These are phyloP conservation scores for Leccinum incarnatum DNA, from an alignment of 768 basidiomycete genomes.

Conservation along the genomic window DNA sequence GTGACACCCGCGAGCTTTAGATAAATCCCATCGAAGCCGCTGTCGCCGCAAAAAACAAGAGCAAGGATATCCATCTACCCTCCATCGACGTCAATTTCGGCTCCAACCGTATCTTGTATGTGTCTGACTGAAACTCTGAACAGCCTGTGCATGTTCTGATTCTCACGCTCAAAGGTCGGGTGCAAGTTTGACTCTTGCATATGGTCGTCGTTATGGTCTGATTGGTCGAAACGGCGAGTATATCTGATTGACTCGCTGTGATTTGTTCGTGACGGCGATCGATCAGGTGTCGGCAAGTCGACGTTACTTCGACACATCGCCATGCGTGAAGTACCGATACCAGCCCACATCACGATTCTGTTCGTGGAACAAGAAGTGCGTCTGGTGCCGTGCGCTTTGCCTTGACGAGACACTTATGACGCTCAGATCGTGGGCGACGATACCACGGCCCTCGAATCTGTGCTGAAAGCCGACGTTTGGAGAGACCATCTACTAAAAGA, in stretches of 20 bases:
- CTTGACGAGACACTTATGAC: not conserved
- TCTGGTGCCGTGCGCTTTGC: not conserved
- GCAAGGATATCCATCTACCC: constrained; percentile 93
- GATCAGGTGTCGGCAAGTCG: constrained; percentile 88
- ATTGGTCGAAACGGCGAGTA: constrained; percentile 79
- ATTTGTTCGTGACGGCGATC: not conserved
- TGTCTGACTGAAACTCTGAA: not conserved
- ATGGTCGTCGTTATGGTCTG: constrained; percentile 87
- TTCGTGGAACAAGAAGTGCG: constrained; percentile 97
- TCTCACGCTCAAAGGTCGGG: constrained; percentile 53
- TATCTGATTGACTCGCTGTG: not conserved
- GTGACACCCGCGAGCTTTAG: constrained; percentile 32
- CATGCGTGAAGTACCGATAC: constrained; percentile 91
- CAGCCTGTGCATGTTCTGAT: constrained; percentile 4
- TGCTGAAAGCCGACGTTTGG: constrained; percentile 99
- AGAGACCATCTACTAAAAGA: constrained; percentile 88
- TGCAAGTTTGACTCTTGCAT: constrained; percentile 81
- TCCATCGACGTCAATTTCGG: constrained; percentile 96
- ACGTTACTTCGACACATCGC: constrained; percentile 93
- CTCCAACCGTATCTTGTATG: constrained; percentile 88
- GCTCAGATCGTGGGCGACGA: constrained; percentile 87
- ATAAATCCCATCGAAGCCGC: constrained; percentile 91
- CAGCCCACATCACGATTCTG: constrained; percentile 91
- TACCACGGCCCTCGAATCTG: constrained; percentile 87
- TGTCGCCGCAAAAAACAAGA: constrained; percentile 82